Conservation (phyloP, 345 rosid genomes). For the Camelina laxa region DNA sequence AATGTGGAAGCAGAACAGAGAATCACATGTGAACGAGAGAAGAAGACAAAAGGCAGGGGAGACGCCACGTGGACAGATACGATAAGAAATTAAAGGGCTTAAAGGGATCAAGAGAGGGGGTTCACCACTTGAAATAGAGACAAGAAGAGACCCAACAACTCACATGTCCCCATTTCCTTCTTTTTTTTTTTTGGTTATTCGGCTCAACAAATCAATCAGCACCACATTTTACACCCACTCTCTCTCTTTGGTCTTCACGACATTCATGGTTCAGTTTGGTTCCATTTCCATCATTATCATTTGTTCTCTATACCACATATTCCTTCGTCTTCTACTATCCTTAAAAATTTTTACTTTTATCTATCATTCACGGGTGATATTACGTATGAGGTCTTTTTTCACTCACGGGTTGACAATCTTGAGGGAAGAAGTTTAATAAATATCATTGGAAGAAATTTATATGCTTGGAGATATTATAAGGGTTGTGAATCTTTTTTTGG, state of each 20-base stretch:
- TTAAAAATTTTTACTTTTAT: not conserved
- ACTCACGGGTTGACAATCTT: slow-evolving; percentile 5
- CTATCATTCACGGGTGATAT: slow-evolving; percentile 14
- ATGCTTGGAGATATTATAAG: not conserved
- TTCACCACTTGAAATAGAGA: not conserved
- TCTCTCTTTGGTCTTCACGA: slow-evolving; percentile 42
- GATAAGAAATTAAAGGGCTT: slow-evolving; percentile 36
- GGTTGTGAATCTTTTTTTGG: not conserved
- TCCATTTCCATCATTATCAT: slow-evolving; percentile 28
- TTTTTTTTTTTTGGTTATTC: not conserved
- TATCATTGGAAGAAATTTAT: not conserved
- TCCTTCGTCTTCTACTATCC: not conserved
- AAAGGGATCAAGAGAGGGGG: not conserved
- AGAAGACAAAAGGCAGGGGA: slow-evolving; percentile 43
- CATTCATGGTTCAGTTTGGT: slow-evolving; percentile 41
- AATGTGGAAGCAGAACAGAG: slow-evolving; percentile 19
- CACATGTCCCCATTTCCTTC: slow-evolving; percentile 36
- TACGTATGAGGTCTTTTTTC: not conserved
- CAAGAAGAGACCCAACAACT: slow-evolving; percentile 44
- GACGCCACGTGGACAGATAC: slow-evolving; percentile 34
- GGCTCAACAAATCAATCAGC: slow-evolving; percentile 37
- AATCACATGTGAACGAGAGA: slow-evolving; percentile 36
- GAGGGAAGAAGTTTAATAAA: not conserved
- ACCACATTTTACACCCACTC: slow-evolving; percentile 34
- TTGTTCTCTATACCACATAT: slow-evolving; percentile 21